phyloP scores from a whole-genome alignment of 768 basidiomycete genomes.

The Lactarius sp. region DNA sequence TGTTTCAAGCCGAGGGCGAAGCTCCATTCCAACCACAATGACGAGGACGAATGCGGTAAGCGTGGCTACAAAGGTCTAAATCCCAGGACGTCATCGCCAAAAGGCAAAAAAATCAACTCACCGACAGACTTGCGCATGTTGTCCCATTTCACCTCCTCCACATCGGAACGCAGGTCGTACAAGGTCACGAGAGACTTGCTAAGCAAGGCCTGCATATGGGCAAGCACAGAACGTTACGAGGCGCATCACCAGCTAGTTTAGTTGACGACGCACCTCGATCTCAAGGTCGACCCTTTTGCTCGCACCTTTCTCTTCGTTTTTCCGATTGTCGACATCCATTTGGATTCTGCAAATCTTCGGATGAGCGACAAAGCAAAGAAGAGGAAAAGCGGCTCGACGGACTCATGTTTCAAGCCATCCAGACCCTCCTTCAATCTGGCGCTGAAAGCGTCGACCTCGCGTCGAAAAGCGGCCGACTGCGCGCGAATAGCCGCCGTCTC shows the following conservation, averaged over 20 bases:
- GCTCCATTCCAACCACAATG: slow-evolving; percentile 66
- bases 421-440: slow-evolving; percentile 95
- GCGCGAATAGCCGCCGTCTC: slow-evolving; percentile 81
- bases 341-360: slow-evolving; percentile 60
- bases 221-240: neutral
- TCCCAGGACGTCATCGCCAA: neutral
- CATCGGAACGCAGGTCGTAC: slow-evolving; percentile 73
- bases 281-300: slow-evolving; percentile 77
- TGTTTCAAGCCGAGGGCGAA: slow-evolving; percentile 43
- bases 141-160: slow-evolving; percentile 86
- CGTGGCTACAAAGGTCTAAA: slow-evolving; percentile 41
- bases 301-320: slow-evolving; percentile 84
- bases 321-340: slow-evolving; percentile 93
- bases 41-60: slow-evolving; percentile 62
- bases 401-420: slow-evolving; percentile 89
- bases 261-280: slow-evolving; percentile 57
- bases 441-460: slow-evolving; percentile 81
- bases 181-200: slow-evolving; percentile 69
- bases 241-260: neutral
- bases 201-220: slow-evolving; percentile 52
- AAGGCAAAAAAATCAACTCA: slow-evolving; percentile 35
- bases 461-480: slow-evolving; percentile 65
- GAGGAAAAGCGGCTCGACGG: slow-evolving; percentile 30
- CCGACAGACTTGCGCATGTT: slow-evolving; percentile 82
- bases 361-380: neutral